These are phyloP conservation scores for Aurinia saxatilis DNA, from an alignment of 345 rosid genomes.

Conservation along the genomic window DNA sequence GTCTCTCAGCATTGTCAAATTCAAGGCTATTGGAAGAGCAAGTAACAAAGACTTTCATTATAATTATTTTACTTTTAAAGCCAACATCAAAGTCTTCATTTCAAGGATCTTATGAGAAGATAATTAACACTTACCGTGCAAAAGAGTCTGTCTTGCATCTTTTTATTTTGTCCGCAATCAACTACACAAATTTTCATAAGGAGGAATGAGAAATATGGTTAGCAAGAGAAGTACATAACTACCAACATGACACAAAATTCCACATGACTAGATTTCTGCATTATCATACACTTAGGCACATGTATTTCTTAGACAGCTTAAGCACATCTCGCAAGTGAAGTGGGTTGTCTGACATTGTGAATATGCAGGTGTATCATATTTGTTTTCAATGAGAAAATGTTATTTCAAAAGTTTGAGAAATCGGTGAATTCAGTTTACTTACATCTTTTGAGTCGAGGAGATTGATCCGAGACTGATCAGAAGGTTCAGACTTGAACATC, in stretches of 20 bases:
- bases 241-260: conserved; percentile 1
- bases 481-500: conserved; percentile 97
- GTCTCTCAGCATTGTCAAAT: conserved; percentile 88
- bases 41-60: neutral
- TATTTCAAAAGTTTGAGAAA: neutral
- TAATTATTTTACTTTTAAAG: neutral
- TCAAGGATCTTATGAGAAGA: neutral
- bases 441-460: conserved; percentile 94
- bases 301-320: neutral
- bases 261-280: neutral
- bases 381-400: neutral
- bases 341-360: neutral
- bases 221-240: neutral
- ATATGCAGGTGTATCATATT: neutral
- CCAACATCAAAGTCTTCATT: neutral
- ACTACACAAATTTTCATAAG: conserved; percentile 36
- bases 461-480: conserved; percentile 90
- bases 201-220: neutral
- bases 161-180: conserved; percentile 76
- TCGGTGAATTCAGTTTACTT: conserved; percentile 30
- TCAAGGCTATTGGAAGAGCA: conserved; percentile 48
- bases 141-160: conserved; percentile 88
- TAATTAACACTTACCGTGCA: conserved; percentile 42
- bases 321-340: neutral
- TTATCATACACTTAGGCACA: neutral